These are phyloP conservation scores for Dryas alaskensis DNA, from an alignment of 306 rosid genomes.

Conservation along the genomic window DNA sequence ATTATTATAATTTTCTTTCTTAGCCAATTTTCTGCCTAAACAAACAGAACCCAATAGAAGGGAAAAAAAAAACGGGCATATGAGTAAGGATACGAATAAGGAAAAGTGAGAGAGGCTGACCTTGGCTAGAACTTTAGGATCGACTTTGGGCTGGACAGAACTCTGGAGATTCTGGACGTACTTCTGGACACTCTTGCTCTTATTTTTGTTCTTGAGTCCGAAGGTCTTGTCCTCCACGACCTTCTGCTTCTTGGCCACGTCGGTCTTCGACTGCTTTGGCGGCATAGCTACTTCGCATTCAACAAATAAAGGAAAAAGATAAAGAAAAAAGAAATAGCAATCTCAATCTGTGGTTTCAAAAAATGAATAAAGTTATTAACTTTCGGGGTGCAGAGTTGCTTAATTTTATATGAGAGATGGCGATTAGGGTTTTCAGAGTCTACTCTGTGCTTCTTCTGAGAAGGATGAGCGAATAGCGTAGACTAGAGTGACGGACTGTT, in stretches of 20 bases:
- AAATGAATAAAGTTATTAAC: not conserved
- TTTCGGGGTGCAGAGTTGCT: not conserved
- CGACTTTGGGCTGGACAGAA: slow-evolving; percentile 66
- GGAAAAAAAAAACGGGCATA: not conserved
- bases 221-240: slow-evolving; percentile 94
- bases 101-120: slow-evolving; percentile 28
- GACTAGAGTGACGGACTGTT: not conserved
- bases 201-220: slow-evolving; percentile 92
- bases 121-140: slow-evolving; percentile 63
- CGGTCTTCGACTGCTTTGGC: slow-evolving; percentile 77
- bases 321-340: not conserved
- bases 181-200: slow-evolving; percentile 84
- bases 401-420: not conserved
- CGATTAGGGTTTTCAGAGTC: slow-evolving; percentile 17
- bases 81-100: not conserved
- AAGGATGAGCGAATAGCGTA: not conserved
- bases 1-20: not conserved
- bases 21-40: slow-evolving; percentile 5
- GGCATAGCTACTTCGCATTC: slow-evolving; percentile 63
- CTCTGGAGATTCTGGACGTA: slow-evolving; percentile 76
- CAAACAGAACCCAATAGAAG: not conserved
- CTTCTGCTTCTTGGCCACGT: slow-evolving; percentile 94
- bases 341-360: not conserved
- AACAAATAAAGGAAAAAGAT: slow-evolving; percentile 9
- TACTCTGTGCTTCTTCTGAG: not conserved